Conservation (phyloP, 345 rosid species). For the Brassica incana region DNA sequence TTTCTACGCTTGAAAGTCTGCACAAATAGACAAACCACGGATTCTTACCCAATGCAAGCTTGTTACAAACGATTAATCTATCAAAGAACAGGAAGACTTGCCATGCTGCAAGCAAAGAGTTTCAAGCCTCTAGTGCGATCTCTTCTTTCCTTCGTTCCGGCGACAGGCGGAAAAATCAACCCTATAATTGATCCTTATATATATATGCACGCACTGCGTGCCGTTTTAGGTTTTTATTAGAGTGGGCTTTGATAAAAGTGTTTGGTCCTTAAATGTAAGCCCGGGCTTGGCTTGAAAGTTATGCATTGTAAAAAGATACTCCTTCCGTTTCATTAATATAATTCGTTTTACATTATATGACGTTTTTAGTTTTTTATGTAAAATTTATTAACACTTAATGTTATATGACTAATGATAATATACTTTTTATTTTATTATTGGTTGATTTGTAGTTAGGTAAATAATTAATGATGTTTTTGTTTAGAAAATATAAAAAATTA, state of each 20-base stretch:
- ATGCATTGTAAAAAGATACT: neutral
- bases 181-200: neutral
- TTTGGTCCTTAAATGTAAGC: neutral
- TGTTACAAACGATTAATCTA: neutral
- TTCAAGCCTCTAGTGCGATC: neutral
- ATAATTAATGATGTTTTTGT: too few species aligned
- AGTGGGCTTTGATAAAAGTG: neutral
- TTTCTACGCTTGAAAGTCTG: constrained; percentile 94
- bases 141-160: neutral
- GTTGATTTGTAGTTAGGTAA: too few species aligned
- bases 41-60: neutral
- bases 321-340: too few species aligned
- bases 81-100: neutral
- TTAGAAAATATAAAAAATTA: too few species aligned
- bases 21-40: neutral
- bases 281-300: neutral
- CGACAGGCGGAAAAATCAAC: neutral
- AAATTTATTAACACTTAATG: too few species aligned
- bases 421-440: too few species aligned
- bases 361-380: too few species aligned
- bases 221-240: neutral
- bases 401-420: too few species aligned
- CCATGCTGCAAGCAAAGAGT: constrained; percentile 29
- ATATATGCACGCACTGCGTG: neutral
- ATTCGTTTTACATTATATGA: too few species aligned